Percentiles rank a stretch among this genome's conserved stretches.
These are phyloP conservation scores for Drosera capensis DNA, from an alignment of 148 eudicot species.

Conservation along the genomic window DNA sequence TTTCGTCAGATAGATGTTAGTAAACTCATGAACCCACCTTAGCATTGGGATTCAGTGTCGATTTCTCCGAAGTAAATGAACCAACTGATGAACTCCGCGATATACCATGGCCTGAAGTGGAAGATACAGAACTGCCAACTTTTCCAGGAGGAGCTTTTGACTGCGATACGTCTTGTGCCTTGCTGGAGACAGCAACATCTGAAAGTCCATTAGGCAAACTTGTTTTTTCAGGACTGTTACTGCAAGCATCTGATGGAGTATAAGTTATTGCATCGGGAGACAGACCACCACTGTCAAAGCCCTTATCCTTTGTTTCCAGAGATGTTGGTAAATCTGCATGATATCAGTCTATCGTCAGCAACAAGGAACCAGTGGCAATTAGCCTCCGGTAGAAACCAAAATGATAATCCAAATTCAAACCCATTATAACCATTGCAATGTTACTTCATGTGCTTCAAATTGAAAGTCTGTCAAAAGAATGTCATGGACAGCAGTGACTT, in stretches of 20 bases:
- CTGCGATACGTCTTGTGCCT: conserved; percentile 19
- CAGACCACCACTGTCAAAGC: conserved; percentile 22
- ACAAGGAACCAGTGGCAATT: not conserved
- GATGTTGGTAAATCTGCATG: conserved; percentile 28
- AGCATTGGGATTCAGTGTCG: conserved; percentile 83
- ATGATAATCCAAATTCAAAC: no score
- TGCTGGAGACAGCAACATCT: conserved; percentile 24
- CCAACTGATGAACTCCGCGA: conserved; percentile 79
- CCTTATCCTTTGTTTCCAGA: conserved; percentile 22
- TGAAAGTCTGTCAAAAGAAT: no score
- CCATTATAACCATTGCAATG: no score
- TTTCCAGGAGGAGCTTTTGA: conserved; percentile 30
- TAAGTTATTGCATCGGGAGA: conserved; percentile 27
- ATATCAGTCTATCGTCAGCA: conserved; percentile 6
- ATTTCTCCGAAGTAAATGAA: conserved; percentile 81
- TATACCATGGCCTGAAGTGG: conserved; percentile 46
- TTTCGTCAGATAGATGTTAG: no score
- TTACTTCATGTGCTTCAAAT: no score
- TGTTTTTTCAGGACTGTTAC: conserved; percentile 31
- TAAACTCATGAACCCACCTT: conserved; percentile 38
- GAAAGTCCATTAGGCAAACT: conserved; percentile 22
- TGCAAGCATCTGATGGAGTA: conserved; percentile 19
- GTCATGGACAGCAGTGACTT: no score
- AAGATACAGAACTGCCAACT: conserved; percentile 46
- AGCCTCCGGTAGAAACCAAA: no score